Evolutionary conservation across 345 rosid species (phyloP), one percentile per base, ranked within the genome.

Genomic region (Anastatica hierochuntica): DNA sequence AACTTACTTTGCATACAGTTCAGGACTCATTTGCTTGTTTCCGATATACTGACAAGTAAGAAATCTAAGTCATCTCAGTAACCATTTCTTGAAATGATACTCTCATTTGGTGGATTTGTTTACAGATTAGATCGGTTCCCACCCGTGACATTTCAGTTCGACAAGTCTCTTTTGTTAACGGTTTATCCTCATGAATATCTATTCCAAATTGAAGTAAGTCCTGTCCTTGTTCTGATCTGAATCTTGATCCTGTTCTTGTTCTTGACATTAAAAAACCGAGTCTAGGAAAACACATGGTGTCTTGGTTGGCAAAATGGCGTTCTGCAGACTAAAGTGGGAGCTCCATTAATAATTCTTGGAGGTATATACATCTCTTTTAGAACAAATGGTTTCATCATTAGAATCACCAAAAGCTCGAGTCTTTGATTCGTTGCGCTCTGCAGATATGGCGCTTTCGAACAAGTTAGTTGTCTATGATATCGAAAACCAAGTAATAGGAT

Each of bases 361-460:
- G 96, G 98, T 84, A 66, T 17, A n/a, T 16, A 19, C n/a, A 20
- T 42, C 53, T 58, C 38, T 38, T 20, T 1, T 5, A 1, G 2
- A 50, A 27, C n/a, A n/a, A n/a, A 12, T 30, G 31, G 4, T 58
- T 41, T 35, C 37, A 34, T 38, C 13, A 14, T 23, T 10, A n/a
- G 0, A 24, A 15, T 29, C 27, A 21, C 36, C 30, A 31, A 8
- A 49, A 4, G 48, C 1, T 19, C 1, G 49, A 41, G 9, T 10
- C 33, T 29, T 30, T 17, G 11, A 19, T 47, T 43, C 30, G 5
- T 57, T 43, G 38, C 16, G 2, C 21, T 58, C 4, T 21, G 68
- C 82, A 92, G 98, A 88, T 67, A 79, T 92, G 82, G 94, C 81
- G 51, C 81, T 92, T 49, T 79, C 95, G 35, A 78, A 83, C 72